Evolutionary conservation across 2,329 filamentous ascomycete species (phyloP), one percentile per base, ranked within the genome.

Genomic region (Tolypocladium guangdongense): DNA sequence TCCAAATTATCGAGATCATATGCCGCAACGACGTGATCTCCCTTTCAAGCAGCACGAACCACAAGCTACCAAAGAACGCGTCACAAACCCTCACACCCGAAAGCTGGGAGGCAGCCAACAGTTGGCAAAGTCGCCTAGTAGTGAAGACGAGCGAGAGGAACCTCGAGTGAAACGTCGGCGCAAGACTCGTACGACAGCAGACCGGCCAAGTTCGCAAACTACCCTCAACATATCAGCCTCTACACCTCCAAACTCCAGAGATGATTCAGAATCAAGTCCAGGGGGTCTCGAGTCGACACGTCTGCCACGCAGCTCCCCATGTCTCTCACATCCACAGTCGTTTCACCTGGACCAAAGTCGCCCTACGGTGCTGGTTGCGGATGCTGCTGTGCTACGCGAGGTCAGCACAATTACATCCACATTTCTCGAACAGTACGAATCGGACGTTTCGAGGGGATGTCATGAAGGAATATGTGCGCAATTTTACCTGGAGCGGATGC

Each of bases 381-480:
- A 67, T 12, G n/a, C 55, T 11, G 46, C 51, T 10, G 55, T 57
- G 5, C 51, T 71, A 4, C 58, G 57, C 20, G 52, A 62, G 7
- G 45, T 68, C n/a, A 60, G 66, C 32, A 46, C 54, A 48, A 52
- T 54, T 33, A 65, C 68, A 4, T 58, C 57, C 1, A 56, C 32
- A 3, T 38, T 70, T 11, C 59, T 71, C 30, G 62, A 69, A 7
- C 66, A 71, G 50, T 71, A 66, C 46, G 56, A 63, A 41, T 57
- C 57, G n/a, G 68, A 71, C 41, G 32, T 67, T 10, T 47, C 54
- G 0, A 33, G 54, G 8, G 60, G 65, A 0, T 55, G 49, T 8
- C 55, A 70, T 24, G 43, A 57, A 16, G 55, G 36, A 1, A 38
- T 56, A 0, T 62, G 60, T 24, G 67, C 66, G 18, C 56, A 58